phyloP scores from a whole-genome alignment of 2,329 filamentous ascomycete genomes.

The Colletotrichum coccodes region DNA sequence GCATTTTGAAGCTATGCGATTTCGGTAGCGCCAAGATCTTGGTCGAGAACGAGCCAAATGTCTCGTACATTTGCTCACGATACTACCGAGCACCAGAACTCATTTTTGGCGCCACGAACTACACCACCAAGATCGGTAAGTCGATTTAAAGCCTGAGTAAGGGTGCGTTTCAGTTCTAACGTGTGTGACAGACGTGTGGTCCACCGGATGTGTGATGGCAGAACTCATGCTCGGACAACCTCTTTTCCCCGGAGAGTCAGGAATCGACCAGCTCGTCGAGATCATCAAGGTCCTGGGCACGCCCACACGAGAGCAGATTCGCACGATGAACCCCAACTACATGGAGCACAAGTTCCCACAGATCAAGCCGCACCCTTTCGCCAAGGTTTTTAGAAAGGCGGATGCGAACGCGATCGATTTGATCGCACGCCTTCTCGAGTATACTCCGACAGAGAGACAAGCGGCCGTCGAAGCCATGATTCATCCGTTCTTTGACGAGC shows the following conservation, averaged over 20 bases:
- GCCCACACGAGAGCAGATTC: conserved; percentile 96
- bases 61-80: conserved; percentile 98
- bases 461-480: conserved; percentile 97
- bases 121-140: conserved; percentile 99
- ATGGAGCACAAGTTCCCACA: conserved; percentile 99
- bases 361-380: conserved; percentile 99
- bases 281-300: conserved; percentile 99
- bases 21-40: conserved; percentile 99
- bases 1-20: conserved; percentile 96
- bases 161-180: conserved; percentile 11
- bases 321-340: conserved; percentile 99
- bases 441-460: conserved; percentile 95
- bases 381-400: conserved; percentile 98
- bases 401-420: conserved; percentile 93
- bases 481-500: conserved; percentile 97
- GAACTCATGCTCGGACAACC: conserved; percentile 99
- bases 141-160: conserved; percentile 19
- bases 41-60: conserved; percentile 98
- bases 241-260: conserved; percentile 96
- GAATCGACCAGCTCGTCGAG: conserved; percentile 97
- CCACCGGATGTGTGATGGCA: conserved; percentile 98
- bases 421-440: conserved; percentile 93
- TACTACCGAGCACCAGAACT: conserved; percentile 98
- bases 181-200: conserved; percentile 86
- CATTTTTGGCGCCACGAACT: conserved; percentile 99